Evolutionary conservation across 177 flowering plant genomes (phyloP).

Genomic region (Telopea speciosissima): DNA sequence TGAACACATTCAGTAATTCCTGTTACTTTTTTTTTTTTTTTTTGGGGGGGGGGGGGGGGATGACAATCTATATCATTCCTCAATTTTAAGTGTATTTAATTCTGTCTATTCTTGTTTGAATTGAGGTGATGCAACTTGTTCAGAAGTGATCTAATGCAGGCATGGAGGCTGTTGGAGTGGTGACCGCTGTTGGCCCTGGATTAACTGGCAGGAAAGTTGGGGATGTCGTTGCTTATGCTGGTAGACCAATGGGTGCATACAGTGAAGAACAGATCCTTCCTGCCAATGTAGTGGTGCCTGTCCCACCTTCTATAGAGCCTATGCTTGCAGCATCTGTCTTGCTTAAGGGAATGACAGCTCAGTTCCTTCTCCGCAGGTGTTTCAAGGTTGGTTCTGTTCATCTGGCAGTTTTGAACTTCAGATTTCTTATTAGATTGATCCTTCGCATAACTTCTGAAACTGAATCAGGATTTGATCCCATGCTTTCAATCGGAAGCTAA

Average conservation of each 20-base stretch:
- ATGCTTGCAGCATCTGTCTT: constrained; percentile 58
- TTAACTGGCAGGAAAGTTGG: constrained; percentile 71
- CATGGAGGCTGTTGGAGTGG: constrained; percentile 83
- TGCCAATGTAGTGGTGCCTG: constrained; percentile 62
- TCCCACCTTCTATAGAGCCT: constrained; percentile 75
- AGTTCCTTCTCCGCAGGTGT: not conserved
- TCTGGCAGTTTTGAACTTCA: not conserved
- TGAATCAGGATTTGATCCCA: not conserved
- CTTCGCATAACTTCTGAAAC: not conserved
- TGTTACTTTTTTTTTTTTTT: no score
- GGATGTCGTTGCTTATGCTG: constrained; percentile 80
- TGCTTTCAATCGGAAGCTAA: no score
- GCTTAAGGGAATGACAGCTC: constrained; percentile 32
- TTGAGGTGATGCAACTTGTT: not conserved
- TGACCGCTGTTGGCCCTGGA: constrained; percentile 86
- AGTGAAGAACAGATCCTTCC: constrained; percentile 88
- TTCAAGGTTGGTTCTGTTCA: constrained; percentile 25
- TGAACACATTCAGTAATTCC: no score
- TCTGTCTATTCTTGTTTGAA: not conserved
- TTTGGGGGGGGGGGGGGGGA: no score
- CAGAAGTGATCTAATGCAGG: constrained; percentile 22
- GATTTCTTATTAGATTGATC: not conserved
- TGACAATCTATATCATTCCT: no score
- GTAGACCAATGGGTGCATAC: constrained; percentile 72
- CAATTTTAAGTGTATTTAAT: no score